phyloP scores from a whole-genome alignment of 306 rosid species.

The Dryas drummondii region DNA sequence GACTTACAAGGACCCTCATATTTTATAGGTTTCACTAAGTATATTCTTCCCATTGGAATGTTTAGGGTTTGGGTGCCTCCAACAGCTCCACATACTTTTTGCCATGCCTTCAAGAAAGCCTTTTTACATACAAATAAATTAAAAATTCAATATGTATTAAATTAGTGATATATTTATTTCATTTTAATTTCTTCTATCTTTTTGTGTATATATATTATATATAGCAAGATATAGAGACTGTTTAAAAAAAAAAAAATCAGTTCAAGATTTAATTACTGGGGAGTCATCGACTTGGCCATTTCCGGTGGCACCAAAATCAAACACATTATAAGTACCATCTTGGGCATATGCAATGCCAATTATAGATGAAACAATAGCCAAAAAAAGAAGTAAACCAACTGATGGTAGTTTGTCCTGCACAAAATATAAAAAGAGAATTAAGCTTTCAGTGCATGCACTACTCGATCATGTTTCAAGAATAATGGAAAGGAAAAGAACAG shows the following conservation, averaged over 20 bases:
- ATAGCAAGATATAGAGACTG: too few relatives aligned
- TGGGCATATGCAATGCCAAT: not conserved
- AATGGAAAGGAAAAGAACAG: too few relatives aligned
- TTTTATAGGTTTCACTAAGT: not conserved
- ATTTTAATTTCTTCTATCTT: too few relatives aligned
- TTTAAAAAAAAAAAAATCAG: not conserved
- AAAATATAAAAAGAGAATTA: not conserved
- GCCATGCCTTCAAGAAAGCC: conserved; percentile 46
- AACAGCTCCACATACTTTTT: conserved; percentile 27
- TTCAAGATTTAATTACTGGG: not conserved
- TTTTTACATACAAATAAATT: not conserved
- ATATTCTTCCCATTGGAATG: conserved; percentile 24
- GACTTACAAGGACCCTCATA: conserved; percentile 45
- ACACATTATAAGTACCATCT: not conserved
- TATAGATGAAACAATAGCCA: not conserved
- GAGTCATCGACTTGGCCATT: conserved; percentile 10
- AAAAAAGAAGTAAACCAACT: not conserved
- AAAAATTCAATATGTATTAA: too few relatives aligned
- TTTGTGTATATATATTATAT: too few relatives aligned
- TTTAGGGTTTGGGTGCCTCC: conserved; percentile 20
- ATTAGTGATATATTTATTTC: too few relatives aligned
- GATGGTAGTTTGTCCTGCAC: not conserved
- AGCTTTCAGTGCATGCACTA: too few relatives aligned
- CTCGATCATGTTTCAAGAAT: too few relatives aligned
- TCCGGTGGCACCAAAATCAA: conserved; percentile 18